Conservation (phyloP, 768 basidiomycete species). For the Ephemerocybe angulata region DNA sequence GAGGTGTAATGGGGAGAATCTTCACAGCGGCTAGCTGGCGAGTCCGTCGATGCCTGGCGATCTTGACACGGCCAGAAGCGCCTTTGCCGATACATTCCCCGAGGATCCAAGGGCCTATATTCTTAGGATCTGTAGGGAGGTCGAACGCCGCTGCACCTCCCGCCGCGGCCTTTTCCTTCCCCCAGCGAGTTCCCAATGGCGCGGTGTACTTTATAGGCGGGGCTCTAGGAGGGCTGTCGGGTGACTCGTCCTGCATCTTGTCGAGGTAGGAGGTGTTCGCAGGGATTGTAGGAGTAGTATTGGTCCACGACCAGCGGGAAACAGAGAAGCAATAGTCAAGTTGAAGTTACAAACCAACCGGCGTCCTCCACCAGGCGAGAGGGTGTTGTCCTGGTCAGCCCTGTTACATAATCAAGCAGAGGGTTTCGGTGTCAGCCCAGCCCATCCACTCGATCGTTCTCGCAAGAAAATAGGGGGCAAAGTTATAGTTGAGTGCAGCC, state of each 20-base stretch:
- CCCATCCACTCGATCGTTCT: too few relatives aligned
- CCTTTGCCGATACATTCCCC: slow-evolving; percentile 95
- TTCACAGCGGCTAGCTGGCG: slow-evolving; percentile 94
- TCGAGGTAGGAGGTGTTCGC: slow-evolving; percentile 21
- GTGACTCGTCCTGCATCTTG: slow-evolving; percentile 37
- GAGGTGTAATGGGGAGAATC: slow-evolving; percentile 82
- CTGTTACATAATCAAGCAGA: neutral
- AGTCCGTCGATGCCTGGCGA: slow-evolving; percentile 81
- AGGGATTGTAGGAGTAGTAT: slow-evolving; percentile 26
- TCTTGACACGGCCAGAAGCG: slow-evolving; percentile 90
- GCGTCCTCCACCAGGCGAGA: neutral
- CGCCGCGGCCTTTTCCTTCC: slow-evolving; percentile 82
- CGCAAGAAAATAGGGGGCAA: too few relatives aligned
- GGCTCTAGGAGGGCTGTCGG: slow-evolving; percentile 61
- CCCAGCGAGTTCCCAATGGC: slow-evolving; percentile 79
- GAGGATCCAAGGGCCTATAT: slow-evolving; percentile 88
- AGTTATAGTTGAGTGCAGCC: too few relatives aligned
- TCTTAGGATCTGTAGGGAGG: slow-evolving; percentile 78
- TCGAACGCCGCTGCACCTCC: slow-evolving; percentile 71
- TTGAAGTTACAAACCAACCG: slow-evolving; percentile 7
- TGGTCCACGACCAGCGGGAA: slow-evolving; percentile 45
- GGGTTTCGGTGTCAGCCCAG: neutral
- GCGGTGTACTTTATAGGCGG: slow-evolving; percentile 70
- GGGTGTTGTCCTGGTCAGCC: neutral
- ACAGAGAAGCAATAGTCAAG: slow-evolving; percentile 14